Evolutionary conservation across 2,329 filamentous ascomycete species (phyloP), one percentile per base, ranked within the genome.

Genomic region (Aspergillus niger): DNA sequence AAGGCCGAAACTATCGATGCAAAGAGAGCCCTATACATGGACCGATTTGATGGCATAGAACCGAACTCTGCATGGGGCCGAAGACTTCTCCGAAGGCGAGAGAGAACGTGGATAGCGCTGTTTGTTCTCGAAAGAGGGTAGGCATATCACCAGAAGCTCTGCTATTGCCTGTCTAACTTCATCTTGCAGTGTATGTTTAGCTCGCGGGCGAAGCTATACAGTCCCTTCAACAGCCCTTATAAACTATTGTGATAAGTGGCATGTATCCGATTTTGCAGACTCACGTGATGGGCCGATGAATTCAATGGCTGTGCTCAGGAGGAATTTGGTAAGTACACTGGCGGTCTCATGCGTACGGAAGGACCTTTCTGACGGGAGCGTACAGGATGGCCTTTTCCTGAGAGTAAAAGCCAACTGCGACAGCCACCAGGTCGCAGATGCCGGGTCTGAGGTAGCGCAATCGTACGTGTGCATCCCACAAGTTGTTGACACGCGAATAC

Each of bases 51-150:
- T 36, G 82, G 89, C 53, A 74, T 91, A 5, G 86, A 90, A 49
- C 81, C 85, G 0, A 72, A 72, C 26, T 90, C 88, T 0, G 82
- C 86, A 62, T 81, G 81, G 67, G 89, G 88, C 1, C 80, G 83
- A 58, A 76, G 87, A 41, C 75, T 91, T 2, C 73, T 91, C 3
- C 81, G 89, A 44, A 81, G 87, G 56, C 80, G 89, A 50, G 89
- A 91, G 72, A 79, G 89, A 62, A 85, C 86, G 7, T 91, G 89
- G 88, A 82, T 91, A 58, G 85, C 89, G 0, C 74, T 91, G 1
- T 91, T 91, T 70, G 89, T 91, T 0, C 81, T 91, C 0, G 89
- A 91, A 69, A 80, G 89, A 74, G 89, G 89, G 80, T 86, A 54
- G 56, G 68, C 24, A 11, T 8, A 36, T 20, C 22, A 15, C 13